Conservation (phyloP, 179 eudicot species). For the Beta macrorhiza region DNA sequence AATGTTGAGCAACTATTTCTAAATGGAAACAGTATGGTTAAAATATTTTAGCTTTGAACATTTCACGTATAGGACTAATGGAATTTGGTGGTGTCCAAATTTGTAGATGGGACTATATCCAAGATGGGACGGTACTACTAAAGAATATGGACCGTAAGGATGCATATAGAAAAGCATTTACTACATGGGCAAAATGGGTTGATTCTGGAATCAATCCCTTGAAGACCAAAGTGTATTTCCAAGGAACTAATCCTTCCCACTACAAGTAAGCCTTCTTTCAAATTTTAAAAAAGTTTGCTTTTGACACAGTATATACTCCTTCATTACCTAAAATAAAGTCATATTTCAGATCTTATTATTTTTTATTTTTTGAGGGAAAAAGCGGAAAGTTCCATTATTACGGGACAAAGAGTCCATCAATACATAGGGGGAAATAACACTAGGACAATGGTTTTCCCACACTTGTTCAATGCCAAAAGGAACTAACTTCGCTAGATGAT, state of each 20-base stretch:
- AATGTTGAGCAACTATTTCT: too few species aligned
- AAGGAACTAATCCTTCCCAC: conserved; percentile 52
- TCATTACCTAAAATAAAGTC: too few species aligned
- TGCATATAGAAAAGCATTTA: conserved; percentile 45
- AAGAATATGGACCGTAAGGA: conserved; percentile 58
- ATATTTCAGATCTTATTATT: too few species aligned
- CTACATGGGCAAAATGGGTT: conserved; percentile 59
- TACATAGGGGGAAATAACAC: too few species aligned
- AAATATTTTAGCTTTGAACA: background rate
- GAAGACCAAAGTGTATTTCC: conserved; percentile 52
- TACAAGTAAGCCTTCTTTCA: conserved; percentile 4
- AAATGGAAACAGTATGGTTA: background rate
- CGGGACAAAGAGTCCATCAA: too few species aligned
- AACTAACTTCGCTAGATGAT: too few species aligned
- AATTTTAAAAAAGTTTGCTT: too few species aligned
- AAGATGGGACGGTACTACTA: conserved; percentile 30
- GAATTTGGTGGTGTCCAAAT: background rate
- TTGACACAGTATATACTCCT: too few species aligned
- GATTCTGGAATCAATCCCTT: conserved; percentile 37
- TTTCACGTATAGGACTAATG: conserved; percentile 13
- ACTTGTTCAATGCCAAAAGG: too few species aligned
- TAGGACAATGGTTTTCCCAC: too few species aligned
- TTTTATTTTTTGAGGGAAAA: too few species aligned
- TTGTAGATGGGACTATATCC: conserved; percentile 58
- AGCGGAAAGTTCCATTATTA: too few species aligned